Percentiles rank a stretch among this genome's conserved stretches.
Conservation (phyloP, 2,329 filamentous ascomycete species). For the Apiospora koreana region DNA sequence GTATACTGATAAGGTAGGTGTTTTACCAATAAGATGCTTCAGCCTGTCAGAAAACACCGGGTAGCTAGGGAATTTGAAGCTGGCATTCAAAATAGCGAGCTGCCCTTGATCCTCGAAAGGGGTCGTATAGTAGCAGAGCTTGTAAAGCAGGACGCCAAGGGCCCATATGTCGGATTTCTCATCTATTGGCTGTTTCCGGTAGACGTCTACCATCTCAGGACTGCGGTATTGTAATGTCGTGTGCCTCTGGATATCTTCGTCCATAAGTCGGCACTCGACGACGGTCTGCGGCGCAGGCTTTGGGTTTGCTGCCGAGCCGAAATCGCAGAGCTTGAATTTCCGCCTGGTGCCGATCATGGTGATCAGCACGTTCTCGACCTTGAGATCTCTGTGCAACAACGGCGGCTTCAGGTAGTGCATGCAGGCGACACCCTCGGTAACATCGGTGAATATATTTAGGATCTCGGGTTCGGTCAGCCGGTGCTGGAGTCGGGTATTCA, state of each 20-base stretch:
- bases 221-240: slow-evolving; percentile 97
- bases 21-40: slow-evolving; percentile 84
- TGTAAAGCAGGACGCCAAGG: slow-evolving; percentile 91
- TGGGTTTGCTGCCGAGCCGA: slow-evolving; percentile 86
- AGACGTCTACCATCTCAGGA: slow-evolving; percentile 98
- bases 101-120: slow-evolving; percentile 98
- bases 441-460: slow-evolving; percentile 92
- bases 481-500: slow-evolving; percentile 97
- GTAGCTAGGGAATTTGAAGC: slow-evolving; percentile 86
- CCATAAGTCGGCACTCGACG: slow-evolving; percentile 85
- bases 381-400: slow-evolving; percentile 88
- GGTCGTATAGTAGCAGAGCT: slow-evolving; percentile 98
- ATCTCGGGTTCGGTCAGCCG: slow-evolving; percentile 97
- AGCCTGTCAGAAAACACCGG: slow-evolving; percentile 87
- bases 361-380: slow-evolving; percentile 97
- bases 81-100: slow-evolving; percentile 95
- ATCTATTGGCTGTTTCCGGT: slow-evolving; percentile 92
- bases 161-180: slow-evolving; percentile 99
- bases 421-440: slow-evolving; percentile 92
- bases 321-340: slow-evolving; percentile 96
- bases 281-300: slow-evolving; percentile 83
- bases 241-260: slow-evolving; percentile 96
- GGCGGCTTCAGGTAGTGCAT: slow-evolving; percentile 99
- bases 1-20: background rate
- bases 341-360: slow-evolving; percentile 64